These are phyloP conservation scores for Bipolaris victoriae DNA, from an alignment of 2,329 filamentous ascomycete genomes.

Conservation along the genomic window DNA sequence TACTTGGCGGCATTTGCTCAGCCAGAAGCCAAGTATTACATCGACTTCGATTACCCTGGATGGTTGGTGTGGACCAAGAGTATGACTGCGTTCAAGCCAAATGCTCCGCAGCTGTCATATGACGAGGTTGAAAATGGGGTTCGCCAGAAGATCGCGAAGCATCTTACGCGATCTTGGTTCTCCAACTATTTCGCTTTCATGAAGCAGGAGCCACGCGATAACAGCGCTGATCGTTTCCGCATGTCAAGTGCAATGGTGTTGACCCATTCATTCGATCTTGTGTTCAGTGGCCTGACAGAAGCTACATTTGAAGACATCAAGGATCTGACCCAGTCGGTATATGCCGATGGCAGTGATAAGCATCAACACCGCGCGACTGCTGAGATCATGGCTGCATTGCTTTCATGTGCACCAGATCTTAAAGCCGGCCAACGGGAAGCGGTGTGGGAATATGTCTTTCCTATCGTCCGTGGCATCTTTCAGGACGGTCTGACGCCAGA, in stretches of 20 bases:
- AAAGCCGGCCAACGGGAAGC: conserved; percentile 73
- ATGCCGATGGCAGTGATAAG: conserved; percentile 93
- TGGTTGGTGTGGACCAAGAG: conserved; percentile 95
- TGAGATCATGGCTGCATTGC: conserved; percentile 86
- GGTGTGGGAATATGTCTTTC: conserved; percentile 89
- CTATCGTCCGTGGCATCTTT: conserved; percentile 83
- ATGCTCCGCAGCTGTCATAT: conserved; percentile 73
- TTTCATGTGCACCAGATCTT: conserved; percentile 81
- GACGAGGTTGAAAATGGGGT: conserved; percentile 79
- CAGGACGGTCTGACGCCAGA: conserved; percentile 93
- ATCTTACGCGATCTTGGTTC: conserved; percentile 86
- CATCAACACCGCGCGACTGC: conserved; percentile 96
- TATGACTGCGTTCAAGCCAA: conserved; percentile 79
- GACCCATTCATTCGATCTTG: conserved; percentile 87
- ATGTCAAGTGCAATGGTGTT: conserved; percentile 87
- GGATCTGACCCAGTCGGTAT: conserved; percentile 76
- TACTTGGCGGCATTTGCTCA: conserved; percentile 80
- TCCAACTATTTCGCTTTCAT: conserved; percentile 87
- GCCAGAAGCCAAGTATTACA: conserved; percentile 81
- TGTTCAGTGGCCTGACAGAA: conserved; percentile 77
- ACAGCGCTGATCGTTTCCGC: conserved; percentile 81
- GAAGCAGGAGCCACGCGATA: conserved; percentile 92
- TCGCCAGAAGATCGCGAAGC: conserved; percentile 77
- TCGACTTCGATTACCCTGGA: conserved; percentile 89
- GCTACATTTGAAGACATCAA: conserved; percentile 88